Conservation (phyloP, 2,329 filamentous ascomycete genomes). For the Tothia fuscella region DNA sequence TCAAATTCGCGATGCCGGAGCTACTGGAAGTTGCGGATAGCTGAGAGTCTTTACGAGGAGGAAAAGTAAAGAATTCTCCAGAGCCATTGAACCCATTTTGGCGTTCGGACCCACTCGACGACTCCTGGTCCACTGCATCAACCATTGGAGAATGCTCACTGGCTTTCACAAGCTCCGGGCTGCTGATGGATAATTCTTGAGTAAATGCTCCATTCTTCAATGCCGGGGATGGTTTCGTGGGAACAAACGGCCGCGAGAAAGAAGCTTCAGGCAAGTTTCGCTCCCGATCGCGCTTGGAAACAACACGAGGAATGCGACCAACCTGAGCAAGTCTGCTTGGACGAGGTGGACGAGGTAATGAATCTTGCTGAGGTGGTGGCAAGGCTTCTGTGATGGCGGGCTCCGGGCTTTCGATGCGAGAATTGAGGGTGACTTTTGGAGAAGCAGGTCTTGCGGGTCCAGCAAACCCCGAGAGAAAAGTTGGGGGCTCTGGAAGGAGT, state of each 20-base stretch:
- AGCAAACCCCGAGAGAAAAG: conserved; percentile 20
- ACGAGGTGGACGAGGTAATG: conserved; percentile 18
- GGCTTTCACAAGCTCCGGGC: conserved; percentile 12
- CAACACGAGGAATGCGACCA: conserved; percentile 73
- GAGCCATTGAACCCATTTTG: conserved; percentile 1
- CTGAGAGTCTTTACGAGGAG: conserved; percentile 57
- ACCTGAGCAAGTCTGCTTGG: conserved; percentile 66
- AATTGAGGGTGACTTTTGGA: conserved; percentile 24
- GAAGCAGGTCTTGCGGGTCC: conserved; percentile 22
- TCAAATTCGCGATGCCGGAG: conserved; percentile 48
- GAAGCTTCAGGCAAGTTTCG: conserved; percentile 61
- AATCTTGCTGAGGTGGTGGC: not conserved
- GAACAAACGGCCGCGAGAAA: conserved; percentile 70
- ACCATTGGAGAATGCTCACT: conserved; percentile 15
- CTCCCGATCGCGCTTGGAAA: conserved; percentile 51
- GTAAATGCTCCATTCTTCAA: conserved; percentile 14
- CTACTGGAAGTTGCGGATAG: conserved; percentile 54
- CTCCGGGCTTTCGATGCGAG: not conserved
- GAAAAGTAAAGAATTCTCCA: conserved; percentile 4
- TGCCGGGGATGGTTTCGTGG: conserved; percentile 30
- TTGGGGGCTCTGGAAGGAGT: conserved; percentile 25
- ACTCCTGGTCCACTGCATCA: not conserved
- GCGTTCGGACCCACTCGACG: not conserved
- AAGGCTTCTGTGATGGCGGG: not conserved
- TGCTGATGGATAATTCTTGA: conserved; percentile 12